Percentiles rank a stretch among this genome's conserved stretches.
Evolutionary conservation across 192 early-diverging fungal genomes (phyloP).

Genomic region (Coemansia guatemalensis): DNA sequence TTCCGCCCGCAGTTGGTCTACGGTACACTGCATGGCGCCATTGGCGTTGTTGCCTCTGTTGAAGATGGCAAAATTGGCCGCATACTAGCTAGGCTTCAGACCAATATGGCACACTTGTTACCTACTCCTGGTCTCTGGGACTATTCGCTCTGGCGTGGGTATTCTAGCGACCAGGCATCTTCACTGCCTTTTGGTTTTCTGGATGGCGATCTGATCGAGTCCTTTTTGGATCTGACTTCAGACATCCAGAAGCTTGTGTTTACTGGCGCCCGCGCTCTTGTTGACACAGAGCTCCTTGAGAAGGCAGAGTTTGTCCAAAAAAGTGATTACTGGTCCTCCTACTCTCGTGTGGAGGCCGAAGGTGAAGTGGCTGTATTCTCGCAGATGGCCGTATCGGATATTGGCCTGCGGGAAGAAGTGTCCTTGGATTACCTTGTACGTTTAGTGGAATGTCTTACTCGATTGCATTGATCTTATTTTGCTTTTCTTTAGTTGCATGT

Average conservation of each 20-base stretch:
- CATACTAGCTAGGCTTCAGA: conserved; percentile 62
- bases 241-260: conserved; percentile 50
- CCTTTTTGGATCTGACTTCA: conserved; percentile 67
- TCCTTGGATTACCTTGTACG: conserved; percentile 35
- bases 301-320: conserved; percentile 17
- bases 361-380: conserved; percentile 20
- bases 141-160: conserved; percentile 69
- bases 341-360: conserved; percentile 32
- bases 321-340: conserved; percentile 28
- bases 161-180: conserved; percentile 55
- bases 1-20: conserved; percentile 62
- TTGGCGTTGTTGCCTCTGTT: conserved; percentile 76
- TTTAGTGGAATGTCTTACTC: conserved; percentile 39
- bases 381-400: conserved; percentile 39
- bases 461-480: conserved; percentile 23
- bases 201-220: conserved; percentile 92
- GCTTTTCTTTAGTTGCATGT: not conserved
- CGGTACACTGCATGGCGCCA: conserved; percentile 74
- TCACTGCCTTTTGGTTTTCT: conserved; percentile 61
- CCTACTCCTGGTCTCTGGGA: conserved; percentile 60
- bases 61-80: conserved; percentile 58
- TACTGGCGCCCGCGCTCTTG: conserved; percentile 17
- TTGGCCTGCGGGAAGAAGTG: conserved; percentile 29
- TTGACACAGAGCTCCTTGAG: not conserved
- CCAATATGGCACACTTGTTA: conserved; percentile 59